These are phyloP conservation scores for Trypanosoma theileri DNA, from an alignment of 208 protist species.

Conservation along the genomic window DNA sequence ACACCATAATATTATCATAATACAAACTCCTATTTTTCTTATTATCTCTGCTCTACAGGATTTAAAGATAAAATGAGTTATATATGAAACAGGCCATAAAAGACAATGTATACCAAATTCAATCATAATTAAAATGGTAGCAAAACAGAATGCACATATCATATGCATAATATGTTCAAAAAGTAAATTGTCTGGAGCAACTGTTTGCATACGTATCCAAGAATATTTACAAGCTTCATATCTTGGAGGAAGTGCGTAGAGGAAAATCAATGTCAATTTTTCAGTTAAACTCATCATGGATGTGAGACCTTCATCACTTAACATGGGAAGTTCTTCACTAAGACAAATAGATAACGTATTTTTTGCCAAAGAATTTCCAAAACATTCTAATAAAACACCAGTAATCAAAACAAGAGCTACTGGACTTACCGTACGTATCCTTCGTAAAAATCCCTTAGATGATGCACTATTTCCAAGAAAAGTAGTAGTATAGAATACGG, in stretches of 20 bases:
- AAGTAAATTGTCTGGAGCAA: constrained; percentile 43
- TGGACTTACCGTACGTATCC: constrained; percentile 21
- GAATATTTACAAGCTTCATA: constrained; percentile 63
- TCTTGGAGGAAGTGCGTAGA: constrained; percentile 50
- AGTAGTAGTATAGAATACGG: constrained; percentile 22
- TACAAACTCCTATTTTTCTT: neutral
- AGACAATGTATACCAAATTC: constrained; percentile 10
- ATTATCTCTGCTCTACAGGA: neutral
- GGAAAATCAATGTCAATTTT: constrained; percentile 46
- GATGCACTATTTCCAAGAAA: constrained; percentile 5
- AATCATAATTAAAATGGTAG: constrained; percentile 31
- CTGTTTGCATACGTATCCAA: constrained; percentile 65
- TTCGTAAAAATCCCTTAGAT: constrained; percentile 17
- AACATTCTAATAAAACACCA: constrained; percentile 40
- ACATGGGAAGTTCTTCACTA: constrained; percentile 30
- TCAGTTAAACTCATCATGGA: constrained; percentile 59
- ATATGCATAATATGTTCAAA: constrained; percentile 55
- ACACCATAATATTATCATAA: constrained; percentile 43
- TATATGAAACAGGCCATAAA: constrained; percentile 13
- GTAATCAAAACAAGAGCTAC: constrained; percentile 27
- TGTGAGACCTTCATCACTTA: constrained; percentile 49
- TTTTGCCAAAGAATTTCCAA: constrained; percentile 32
- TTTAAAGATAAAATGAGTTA: constrained; percentile 6
- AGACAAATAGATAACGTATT: constrained; percentile 50
- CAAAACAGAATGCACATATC: constrained; percentile 44